Evolutionary conservation across 176 grass and related monocot genomes (phyloP).

Genomic region (Alloteropsis semialata): DNA sequence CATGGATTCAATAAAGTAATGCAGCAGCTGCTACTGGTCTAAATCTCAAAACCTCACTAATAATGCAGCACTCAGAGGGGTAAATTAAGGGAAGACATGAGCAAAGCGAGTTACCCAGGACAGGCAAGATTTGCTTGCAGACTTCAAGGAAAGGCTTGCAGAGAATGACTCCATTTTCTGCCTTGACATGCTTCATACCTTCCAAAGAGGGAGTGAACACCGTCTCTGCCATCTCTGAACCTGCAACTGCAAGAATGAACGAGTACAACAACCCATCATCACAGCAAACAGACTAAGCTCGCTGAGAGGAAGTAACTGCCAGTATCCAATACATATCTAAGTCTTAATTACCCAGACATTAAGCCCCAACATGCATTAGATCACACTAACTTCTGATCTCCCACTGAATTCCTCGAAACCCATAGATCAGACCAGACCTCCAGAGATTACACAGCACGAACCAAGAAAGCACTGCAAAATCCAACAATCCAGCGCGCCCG

Average conservation of each 20-base stretch:
- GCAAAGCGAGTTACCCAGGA: constrained; percentile 51
- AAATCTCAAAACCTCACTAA: constrained; percentile 22
- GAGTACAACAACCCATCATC: not conserved
- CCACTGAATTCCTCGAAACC: not conserved
- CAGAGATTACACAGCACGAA: not conserved
- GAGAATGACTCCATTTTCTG: constrained; percentile 70
- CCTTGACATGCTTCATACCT: constrained; percentile 94
- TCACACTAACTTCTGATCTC: constrained; percentile 10
- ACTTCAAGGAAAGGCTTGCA: constrained; percentile 95
- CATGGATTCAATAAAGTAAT: not conserved
- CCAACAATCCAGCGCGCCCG: not conserved
- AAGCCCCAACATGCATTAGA: not conserved
- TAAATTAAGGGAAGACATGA: not conserved
- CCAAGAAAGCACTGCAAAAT: not conserved
- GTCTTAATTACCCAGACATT: not conserved
- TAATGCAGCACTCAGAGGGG: not conserved
- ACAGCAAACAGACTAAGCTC: not conserved
- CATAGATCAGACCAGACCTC: not conserved
- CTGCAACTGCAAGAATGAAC: constrained; percentile 31
- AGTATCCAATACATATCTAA: constrained; percentile 5
- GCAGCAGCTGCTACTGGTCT: not conserved
- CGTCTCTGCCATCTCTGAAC: constrained; percentile 66
- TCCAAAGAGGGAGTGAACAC: constrained; percentile 92
- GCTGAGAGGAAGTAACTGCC: not conserved
- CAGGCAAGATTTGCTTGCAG: constrained; percentile 90